Percentiles rank a stretch among this genome's conserved stretches.
These are phyloP conservation scores for Debaryomyces prosopidis DNA, from an alignment of 805 yeast genomes.

Conservation along the genomic window DNA sequence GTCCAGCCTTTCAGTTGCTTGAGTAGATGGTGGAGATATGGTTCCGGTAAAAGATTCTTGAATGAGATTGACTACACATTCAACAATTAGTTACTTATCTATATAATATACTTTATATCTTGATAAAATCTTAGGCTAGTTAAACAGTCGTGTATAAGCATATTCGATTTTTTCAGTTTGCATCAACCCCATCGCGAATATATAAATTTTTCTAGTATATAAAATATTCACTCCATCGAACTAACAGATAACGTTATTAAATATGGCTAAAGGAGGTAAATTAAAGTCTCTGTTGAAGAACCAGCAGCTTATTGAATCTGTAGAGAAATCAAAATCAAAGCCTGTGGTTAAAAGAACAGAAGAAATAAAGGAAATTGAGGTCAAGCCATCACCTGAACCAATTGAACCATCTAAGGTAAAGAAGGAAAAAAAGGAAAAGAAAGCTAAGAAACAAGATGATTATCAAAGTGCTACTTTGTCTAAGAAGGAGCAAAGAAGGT, in stretches of 20 bases:
- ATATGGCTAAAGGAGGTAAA: constrained; percentile 30
- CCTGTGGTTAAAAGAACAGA: constrained; percentile 9
- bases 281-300: constrained; percentile 34
- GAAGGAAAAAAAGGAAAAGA: constrained; percentile 9
- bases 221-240: neutral
- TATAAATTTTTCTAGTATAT: constrained; percentile 6
- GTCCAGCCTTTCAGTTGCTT: constrained; percentile 63
- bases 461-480: constrained; percentile 55
- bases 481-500: constrained; percentile 61
- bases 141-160: neutral
- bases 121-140: too few relatives aligned
- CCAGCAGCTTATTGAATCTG: constrained; percentile 23
- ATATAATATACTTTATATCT: neutral
- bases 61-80: constrained; percentile 37
- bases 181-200: constrained; percentile 6
- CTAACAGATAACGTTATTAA: neutral
- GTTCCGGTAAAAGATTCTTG: constrained; percentile 58
- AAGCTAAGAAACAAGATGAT: constrained; percentile 20
- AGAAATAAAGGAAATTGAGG: neutral
- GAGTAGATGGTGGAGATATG: constrained; percentile 74
- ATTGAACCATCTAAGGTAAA: neutral
- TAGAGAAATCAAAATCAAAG: constrained; percentile 25
- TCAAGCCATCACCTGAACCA: neutral
- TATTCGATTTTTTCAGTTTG: neutral
- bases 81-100: constrained; percentile 4